phyloP scores from a whole-genome alignment of 2,329 filamentous ascomycete genomes.

The Alternaria tenuissima region DNA sequence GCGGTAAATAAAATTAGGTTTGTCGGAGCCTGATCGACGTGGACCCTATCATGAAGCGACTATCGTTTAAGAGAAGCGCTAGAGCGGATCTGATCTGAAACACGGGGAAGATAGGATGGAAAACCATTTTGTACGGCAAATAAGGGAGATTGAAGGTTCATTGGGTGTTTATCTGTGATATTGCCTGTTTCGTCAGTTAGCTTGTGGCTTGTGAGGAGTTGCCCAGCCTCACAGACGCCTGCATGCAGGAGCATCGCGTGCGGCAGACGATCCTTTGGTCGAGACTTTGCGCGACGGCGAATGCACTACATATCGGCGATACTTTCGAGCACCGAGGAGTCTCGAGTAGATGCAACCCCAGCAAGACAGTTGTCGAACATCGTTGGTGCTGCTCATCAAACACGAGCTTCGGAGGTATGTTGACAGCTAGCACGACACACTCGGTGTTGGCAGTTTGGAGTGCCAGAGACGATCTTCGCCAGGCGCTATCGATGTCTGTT shows the following conservation, averaged over 20 bases:
- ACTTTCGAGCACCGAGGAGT: not conserved
- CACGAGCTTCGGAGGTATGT: not conserved
- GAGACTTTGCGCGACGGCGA: not conserved
- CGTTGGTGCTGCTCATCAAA: not conserved
- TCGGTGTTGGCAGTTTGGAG: not conserved
- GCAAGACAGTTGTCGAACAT: not conserved
- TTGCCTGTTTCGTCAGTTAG: slow-evolving; percentile 16
- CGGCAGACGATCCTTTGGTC: slow-evolving; percentile 1
- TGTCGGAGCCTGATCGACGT: slow-evolving; percentile 30
- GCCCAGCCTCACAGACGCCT: slow-evolving; percentile 19
- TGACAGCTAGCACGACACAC: not conserved
- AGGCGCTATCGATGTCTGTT: not conserved
- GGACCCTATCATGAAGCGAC: slow-evolving; percentile 35
- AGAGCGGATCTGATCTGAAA: slow-evolving; percentile 33
- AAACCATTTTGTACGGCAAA: slow-evolving; percentile 25
- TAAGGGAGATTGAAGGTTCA: slow-evolving; percentile 15
- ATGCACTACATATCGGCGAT: not conserved
- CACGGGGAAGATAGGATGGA: slow-evolving; percentile 18
- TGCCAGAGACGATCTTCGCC: not conserved
- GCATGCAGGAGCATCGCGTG: slow-evolving; percentile 16
- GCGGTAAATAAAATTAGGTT: slow-evolving; percentile 20
- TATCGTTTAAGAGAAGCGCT: slow-evolving; percentile 23
- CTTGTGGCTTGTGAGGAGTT: slow-evolving; percentile 25
- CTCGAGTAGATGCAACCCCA: not conserved
- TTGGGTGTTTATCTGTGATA: slow-evolving; percentile 27